Conservation (phyloP, 441 rosid species). For the Populus tomentosa region DNA sequence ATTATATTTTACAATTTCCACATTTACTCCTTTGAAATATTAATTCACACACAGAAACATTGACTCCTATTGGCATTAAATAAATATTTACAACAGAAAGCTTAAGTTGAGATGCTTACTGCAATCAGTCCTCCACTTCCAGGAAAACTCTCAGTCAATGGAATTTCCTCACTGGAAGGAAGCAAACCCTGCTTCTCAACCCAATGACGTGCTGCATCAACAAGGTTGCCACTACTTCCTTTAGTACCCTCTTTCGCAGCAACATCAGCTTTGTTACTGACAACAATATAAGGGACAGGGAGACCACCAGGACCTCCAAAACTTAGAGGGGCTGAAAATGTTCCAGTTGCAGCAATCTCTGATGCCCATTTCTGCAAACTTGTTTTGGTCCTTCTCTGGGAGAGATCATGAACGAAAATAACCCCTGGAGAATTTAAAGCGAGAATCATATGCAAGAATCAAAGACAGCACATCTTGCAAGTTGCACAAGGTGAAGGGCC, state of each 20-base stretch:
- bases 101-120: constrained; percentile 42
- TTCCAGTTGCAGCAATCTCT: constrained; percentile 79
- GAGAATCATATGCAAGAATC: constrained; percentile 12
- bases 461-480: constrained; percentile 14
- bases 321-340: constrained; percentile 88
- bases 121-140: constrained; percentile 75
- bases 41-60: neutral
- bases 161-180: constrained; percentile 88
- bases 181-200: constrained; percentile 99
- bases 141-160: constrained; percentile 92
- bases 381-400: constrained; percentile 93
- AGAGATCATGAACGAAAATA: constrained; percentile 92
- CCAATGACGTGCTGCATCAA: constrained; percentile 98
- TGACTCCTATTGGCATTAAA: neutral
- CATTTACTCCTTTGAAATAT: neutral
- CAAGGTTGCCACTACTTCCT: constrained; percentile 98
- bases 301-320: constrained; percentile 94
- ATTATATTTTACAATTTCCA: neutral
- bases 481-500: constrained; percentile 8
- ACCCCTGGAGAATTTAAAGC: constrained; percentile 51
- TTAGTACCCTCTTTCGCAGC: constrained; percentile 86
- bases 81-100: neutral
- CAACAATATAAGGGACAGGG: constrained; percentile 88
- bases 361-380: constrained; percentile 96
- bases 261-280: constrained; percentile 92